Base-by-base conservation (phyloP, 371 early-diverging fungal genomes). In the Mucor piriformis region DNA sequence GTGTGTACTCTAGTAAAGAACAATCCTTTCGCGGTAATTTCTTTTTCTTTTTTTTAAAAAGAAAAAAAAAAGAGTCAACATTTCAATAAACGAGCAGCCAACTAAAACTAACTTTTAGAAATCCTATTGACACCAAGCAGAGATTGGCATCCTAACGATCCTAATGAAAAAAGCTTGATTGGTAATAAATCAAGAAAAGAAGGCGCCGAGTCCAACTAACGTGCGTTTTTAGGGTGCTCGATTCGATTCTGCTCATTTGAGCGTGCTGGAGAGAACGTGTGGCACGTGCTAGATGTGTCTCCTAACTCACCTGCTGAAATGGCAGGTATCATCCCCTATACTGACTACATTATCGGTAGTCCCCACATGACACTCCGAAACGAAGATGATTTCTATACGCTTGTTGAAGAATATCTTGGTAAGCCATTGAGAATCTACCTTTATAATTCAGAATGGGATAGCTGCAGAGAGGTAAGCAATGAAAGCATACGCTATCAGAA, bases 221-320 rank as follows among this genome's bases (percentile, higher is more conserved):
- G 23, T 40, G 16, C 27, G 21, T 18, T 44, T 34, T 35, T 78
- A 70, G 91, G 91, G 13, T 89, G 88, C 56, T 83, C 83, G n/a
- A 86, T 91, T 50, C 81, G 90, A 21, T 89, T 81, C 59, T 92
- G 91, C 61, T 81, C 86, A 21, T 89, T 83, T 75, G 87, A 86
- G 37, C 70, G 74, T 10, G 85, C 83, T 13, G 82, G 83, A 16
- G 87, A 88, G 51, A 79, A 88, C 59, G 87, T 85, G 11, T 90
- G 92, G 91, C 92, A 90, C 58, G 81, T 91, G n/a, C 55, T 90
- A 57, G 78, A 81, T 16, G 73, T 85, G 11, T 70, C 76, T 7
- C 73, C 79, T 11, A 76, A 86, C 57, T 86, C 87, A 20, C 89
- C 89, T 7, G 88, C 89, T 21, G 84, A 81, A 70, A 76, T 77